phyloP scores from a whole-genome alignment of 345 rosid genomes.

The Garcia nutans region DNA sequence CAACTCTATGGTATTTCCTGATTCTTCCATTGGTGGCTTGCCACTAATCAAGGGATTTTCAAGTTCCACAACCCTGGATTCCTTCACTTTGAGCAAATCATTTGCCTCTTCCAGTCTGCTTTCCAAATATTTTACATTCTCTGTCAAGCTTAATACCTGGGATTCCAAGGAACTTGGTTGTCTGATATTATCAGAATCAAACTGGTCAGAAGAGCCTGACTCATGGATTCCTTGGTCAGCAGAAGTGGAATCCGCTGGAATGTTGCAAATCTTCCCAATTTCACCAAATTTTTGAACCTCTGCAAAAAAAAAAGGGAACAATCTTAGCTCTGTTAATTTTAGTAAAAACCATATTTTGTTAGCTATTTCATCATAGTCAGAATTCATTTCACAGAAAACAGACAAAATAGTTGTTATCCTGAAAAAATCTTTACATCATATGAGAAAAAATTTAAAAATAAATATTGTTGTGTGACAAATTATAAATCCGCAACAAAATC shows the following conservation, averaged over 20 bases:
- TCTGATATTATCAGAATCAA: slow-evolving; percentile 32
- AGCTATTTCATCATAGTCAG: neutral
- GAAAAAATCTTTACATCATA: neutral
- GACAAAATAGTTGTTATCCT: neutral
- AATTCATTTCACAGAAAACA: neutral
- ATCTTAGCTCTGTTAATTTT: slow-evolving; percentile 10
- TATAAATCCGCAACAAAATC: neutral
- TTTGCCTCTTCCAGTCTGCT: slow-evolving; percentile 49
- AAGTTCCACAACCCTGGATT: slow-evolving; percentile 50
- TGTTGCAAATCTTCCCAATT: slow-evolving; percentile 45
- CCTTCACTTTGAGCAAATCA: slow-evolving; percentile 43
- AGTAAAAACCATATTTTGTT: neutral
- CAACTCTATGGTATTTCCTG: slow-evolving; percentile 30
- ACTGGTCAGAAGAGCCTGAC: slow-evolving; percentile 38
- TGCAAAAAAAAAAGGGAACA: slow-evolving; percentile 20
- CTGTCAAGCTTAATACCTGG: slow-evolving; percentile 43
- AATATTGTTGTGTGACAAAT: neutral
- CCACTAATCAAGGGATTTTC: slow-evolving; percentile 36
- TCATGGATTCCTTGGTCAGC: slow-evolving; percentile 30
- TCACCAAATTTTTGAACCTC: slow-evolving; percentile 56
- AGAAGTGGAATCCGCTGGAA: slow-evolving; percentile 27
- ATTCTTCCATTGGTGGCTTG: slow-evolving; percentile 37
- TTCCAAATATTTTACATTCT: slow-evolving; percentile 50
- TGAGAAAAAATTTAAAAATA: neutral
- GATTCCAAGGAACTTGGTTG: slow-evolving; percentile 41